Evolutionary conservation across 2,329 filamentous ascomycete genomes (phyloP).

Genomic region (Trichoderma semiorbis): DNA sequence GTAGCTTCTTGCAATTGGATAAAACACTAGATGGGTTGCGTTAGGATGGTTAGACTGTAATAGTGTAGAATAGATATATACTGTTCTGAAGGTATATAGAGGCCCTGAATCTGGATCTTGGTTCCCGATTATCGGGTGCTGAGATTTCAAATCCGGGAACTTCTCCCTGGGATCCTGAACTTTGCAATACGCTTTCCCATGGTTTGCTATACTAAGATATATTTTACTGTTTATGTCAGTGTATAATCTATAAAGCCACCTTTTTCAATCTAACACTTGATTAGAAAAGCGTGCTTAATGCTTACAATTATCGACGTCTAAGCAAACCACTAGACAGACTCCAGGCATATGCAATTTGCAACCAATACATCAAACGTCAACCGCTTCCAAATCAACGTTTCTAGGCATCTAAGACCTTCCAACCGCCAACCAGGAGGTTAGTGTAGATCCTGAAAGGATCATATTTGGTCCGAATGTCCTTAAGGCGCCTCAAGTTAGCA

Average conservation of each 20-base stretch:
- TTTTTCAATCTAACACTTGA: background rate
- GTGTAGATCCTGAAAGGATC: background rate
- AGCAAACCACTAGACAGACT: background rate
- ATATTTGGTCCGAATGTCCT: constrained; percentile 1
- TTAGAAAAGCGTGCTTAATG: background rate
- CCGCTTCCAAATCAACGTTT: background rate
- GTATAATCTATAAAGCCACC: background rate
- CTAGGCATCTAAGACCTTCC: background rate
- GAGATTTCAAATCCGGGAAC: background rate
- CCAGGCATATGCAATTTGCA: background rate
- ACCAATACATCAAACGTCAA: background rate
- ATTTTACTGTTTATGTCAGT: background rate
- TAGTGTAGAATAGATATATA: background rate
- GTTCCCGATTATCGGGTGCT: background rate
- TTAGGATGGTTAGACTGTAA: background rate
- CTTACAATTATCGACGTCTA: background rate
- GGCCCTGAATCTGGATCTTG: background rate
- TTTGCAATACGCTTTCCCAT: background rate
- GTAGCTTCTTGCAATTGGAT: background rate
- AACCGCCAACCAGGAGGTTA: constrained; percentile 1
- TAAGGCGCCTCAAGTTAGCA: background rate
- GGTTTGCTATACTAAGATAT: background rate
- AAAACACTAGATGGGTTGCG: background rate
- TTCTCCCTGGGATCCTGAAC: background rate
- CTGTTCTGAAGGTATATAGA: background rate